phyloP scores from a whole-genome alignment of 345 rosid genomes.

The Turritis glabra region DNA sequence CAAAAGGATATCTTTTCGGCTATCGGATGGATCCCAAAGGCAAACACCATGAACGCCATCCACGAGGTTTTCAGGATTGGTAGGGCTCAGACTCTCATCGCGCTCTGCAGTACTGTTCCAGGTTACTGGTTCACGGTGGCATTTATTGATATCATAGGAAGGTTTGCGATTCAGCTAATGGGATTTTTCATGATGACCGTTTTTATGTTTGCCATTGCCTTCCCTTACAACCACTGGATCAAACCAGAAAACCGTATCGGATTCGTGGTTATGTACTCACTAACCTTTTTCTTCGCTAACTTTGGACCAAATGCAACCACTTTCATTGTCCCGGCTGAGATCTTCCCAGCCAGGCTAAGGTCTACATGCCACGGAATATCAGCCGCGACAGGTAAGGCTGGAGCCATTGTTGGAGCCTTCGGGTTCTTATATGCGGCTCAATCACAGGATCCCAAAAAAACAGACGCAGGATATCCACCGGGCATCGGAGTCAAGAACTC shows the following conservation, averaged over 20 bases:
- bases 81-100: slow-evolving; percentile 69
- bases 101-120: slow-evolving; percentile 63
- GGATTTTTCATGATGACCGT: slow-evolving; percentile 77
- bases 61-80: slow-evolving; percentile 59
- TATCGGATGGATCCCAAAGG: slow-evolving; percentile 69
- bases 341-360: slow-evolving; percentile 72
- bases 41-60: slow-evolving; percentile 55
- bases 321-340: slow-evolving; percentile 68
- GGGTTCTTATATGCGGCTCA: slow-evolving; percentile 64
- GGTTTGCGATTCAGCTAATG: slow-evolving; percentile 64
- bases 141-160: slow-evolving; percentile 55
- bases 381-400: slow-evolving; percentile 66
- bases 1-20: slow-evolving; percentile 69
- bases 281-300: slow-evolving; percentile 75
- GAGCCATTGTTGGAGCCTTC: slow-evolving; percentile 72
- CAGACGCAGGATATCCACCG: slow-evolving; percentile 53
- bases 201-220: slow-evolving; percentile 70
- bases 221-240: slow-evolving; percentile 76
- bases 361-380: slow-evolving; percentile 82
- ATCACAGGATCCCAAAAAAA: slow-evolving; percentile 31
- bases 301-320: slow-evolving; percentile 82
- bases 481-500: slow-evolving; percentile 63
- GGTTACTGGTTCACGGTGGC: slow-evolving; percentile 73
- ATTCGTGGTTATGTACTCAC: slow-evolving; percentile 58
- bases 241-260: slow-evolving; percentile 48